Percentiles rank a stretch among this genome's conserved stretches.
Conservation (phyloP, 1,284 basidiomycete species). For the Puccinia triticina region DNA sequence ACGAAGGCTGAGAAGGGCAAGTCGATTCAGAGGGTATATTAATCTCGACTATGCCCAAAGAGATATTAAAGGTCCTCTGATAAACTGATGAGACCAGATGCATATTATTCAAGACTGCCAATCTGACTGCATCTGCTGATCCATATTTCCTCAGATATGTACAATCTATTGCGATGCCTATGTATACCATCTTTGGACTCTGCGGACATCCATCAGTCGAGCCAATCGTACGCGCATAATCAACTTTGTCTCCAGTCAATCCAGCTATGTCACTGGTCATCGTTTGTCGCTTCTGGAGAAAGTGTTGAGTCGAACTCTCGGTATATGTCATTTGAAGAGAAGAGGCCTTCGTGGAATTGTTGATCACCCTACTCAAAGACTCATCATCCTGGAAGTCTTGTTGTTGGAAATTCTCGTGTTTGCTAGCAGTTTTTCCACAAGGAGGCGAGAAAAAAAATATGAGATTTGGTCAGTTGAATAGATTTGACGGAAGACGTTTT, state of each 20-base stretch:
- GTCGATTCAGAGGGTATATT: constrained; percentile 55
- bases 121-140: constrained; percentile 47
- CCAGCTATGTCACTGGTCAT: constrained; percentile 56
- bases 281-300: constrained; percentile 66
- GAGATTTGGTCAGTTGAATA: constrained; percentile 66
- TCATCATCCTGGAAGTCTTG: not conserved
- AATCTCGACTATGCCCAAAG: constrained; percentile 58
- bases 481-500: constrained; percentile 63
- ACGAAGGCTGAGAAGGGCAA: constrained; percentile 54
- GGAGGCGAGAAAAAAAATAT: not conserved
- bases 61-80: constrained; percentile 57
- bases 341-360: constrained; percentile 55
- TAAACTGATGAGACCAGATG: constrained; percentile 58
- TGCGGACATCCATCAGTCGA: constrained; percentile 57
- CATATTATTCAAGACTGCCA: constrained; percentile 57
- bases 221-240: constrained; percentile 54
- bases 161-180: constrained; percentile 58
- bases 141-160: constrained; percentile 55
- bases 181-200: constrained; percentile 56
- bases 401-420: constrained; percentile 60
- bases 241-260: constrained; percentile 40
- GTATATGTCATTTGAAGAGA: constrained; percentile 53
- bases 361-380: constrained; percentile 1
- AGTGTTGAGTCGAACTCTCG: constrained; percentile 63
- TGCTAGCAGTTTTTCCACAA: not conserved